phyloP scores from a whole-genome alignment of 768 basidiomycete genomes.

The Leccinellum rugosiceps region DNA sequence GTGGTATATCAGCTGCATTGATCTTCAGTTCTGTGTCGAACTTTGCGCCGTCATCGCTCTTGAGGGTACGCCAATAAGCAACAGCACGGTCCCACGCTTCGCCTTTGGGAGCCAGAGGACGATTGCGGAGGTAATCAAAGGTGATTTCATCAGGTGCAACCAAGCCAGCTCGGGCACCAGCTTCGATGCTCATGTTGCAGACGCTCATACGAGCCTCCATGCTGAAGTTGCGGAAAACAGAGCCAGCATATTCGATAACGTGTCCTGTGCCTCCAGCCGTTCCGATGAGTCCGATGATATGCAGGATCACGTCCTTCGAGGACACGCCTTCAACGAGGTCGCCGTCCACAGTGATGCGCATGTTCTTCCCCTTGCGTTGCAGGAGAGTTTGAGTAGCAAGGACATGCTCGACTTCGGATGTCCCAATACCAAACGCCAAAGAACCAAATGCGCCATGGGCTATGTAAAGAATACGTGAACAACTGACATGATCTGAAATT shows the following conservation, averaged over 20 bases:
- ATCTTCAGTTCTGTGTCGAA: constrained; percentile 84
- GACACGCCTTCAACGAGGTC: constrained; percentile 76
- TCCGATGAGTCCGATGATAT: constrained; percentile 88
- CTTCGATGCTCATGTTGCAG: constrained; percentile 96
- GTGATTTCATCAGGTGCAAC: constrained; percentile 87
- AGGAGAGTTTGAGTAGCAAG: constrained; percentile 88
- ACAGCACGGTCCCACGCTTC: constrained; percentile 84
- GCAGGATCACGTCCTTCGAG: constrained; percentile 87
- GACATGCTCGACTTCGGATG: constrained; percentile 92
- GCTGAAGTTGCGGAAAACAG: constrained; percentile 76
- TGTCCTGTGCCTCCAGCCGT: constrained; percentile 93
- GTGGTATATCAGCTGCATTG: constrained; percentile 79
- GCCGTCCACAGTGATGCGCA: constrained; percentile 88
- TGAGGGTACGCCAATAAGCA: constrained; percentile 81
- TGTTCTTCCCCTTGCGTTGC: constrained; percentile 88
- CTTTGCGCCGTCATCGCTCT: constrained; percentile 76
- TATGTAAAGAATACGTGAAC: constrained; percentile 25
- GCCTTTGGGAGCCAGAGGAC: constrained; percentile 79
- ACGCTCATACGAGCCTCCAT: constrained; percentile 92
- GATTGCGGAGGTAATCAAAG: constrained; percentile 76
- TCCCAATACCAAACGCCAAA: constrained; percentile 90
- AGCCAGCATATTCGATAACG: constrained; percentile 91
- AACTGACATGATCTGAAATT: background rate
- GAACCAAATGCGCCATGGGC: constrained; percentile 93
- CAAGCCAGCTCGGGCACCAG: constrained; percentile 91